phyloP scores from a whole-genome alignment of 1,139 yeast species.

The Debaryomycetaceae sp. region DNA sequence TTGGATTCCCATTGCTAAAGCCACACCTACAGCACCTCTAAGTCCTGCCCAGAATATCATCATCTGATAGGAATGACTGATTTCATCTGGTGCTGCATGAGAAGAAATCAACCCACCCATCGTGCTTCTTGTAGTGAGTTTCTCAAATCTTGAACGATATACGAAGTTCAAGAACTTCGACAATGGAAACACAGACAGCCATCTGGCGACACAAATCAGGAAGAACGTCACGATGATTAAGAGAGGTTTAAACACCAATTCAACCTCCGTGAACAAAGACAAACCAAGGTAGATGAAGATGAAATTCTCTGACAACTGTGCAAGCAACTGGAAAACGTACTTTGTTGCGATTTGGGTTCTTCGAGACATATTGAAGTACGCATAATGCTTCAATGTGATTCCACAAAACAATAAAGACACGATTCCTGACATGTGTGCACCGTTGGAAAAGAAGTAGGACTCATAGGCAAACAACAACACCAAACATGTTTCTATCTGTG shows the following conservation, averaged over 20 bases:
- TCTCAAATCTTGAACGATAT: conserved; percentile 52
- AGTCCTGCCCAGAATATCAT: conserved; percentile 99
- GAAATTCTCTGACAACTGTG: conserved; percentile 94
- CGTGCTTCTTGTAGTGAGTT: conserved; percentile 29
- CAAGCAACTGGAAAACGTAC: conserved; percentile 87
- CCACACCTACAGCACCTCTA: conserved; percentile 99
- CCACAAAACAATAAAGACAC: conserved; percentile 95
- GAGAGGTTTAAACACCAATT: conserved; percentile 88
- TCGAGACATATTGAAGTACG: conserved; percentile 95
- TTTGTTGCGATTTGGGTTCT: conserved; percentile 95
- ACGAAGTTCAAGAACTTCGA: conserved; percentile 82
- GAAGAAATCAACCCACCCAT: conserved; percentile 38
- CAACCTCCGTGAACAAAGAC: conserved; percentile 93
- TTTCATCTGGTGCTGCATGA: conserved; percentile 71
- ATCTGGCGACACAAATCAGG: conserved; percentile 91
- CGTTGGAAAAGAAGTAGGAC: conserved; percentile 95
- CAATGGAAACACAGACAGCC: conserved; percentile 96
- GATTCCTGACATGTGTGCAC: conserved; percentile 99
- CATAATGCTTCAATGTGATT: conserved; percentile 93
- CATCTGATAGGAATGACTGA: conserved; percentile 94
- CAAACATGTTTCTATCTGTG: conserved; percentile 93
- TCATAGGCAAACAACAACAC: conserved; percentile 90
- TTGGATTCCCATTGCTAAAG: conserved; percentile 94
- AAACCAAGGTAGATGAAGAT: conserved; percentile 93
- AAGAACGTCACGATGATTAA: conserved; percentile 85